Base-by-base conservation (phyloP, 306 rosid species). In the Quercus bicolor region DNA sequence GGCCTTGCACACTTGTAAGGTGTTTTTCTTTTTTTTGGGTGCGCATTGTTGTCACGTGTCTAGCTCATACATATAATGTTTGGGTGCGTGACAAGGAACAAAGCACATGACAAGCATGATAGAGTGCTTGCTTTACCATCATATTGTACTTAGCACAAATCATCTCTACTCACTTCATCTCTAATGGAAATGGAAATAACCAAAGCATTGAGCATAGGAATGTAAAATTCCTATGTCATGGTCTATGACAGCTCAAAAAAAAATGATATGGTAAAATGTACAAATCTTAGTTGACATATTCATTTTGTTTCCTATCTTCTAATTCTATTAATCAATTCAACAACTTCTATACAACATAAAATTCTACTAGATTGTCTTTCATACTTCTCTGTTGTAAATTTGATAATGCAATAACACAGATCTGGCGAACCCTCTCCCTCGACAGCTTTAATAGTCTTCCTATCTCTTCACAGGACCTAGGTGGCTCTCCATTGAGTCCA, bases 351-450 rank as follows among this genome's bases (percentile, higher is more conserved):
- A 79, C 81, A 83, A 82, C 52, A 78, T 80, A 85, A 66, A 80
- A 81, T 73, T 85, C 80, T 19, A 94, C 80, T 16, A 94, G 80
- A 76, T 72, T 57, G 52, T 82, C 82, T 61, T 78, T 75, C 76
- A 64, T 31, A 23, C 69, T 62, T 10, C 76, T 79, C 12, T 79
- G 84, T 68, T 57, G 78, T 78, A 94, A 78, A 80, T 90, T 94
- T 62, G 89, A 79, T 72, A 94, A 60, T 15, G 96, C 92, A 71
- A 79, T 80, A 24, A 68, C 72, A 76, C 87, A 78, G 53, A 86
- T 90, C 83, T 83, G 96, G 54, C 98, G 80, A 62, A 87, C 79
- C 64, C 91, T 84, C 81, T 91, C 98, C 80, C 97, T 81, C 2
- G 92, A 94, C 40, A 94, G 87, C 55, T 90, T 87, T 73, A 91